Base-by-base conservation (phyloP, 2,329 filamentous ascomycete genomes). In the Penicillium sp. region DNA sequence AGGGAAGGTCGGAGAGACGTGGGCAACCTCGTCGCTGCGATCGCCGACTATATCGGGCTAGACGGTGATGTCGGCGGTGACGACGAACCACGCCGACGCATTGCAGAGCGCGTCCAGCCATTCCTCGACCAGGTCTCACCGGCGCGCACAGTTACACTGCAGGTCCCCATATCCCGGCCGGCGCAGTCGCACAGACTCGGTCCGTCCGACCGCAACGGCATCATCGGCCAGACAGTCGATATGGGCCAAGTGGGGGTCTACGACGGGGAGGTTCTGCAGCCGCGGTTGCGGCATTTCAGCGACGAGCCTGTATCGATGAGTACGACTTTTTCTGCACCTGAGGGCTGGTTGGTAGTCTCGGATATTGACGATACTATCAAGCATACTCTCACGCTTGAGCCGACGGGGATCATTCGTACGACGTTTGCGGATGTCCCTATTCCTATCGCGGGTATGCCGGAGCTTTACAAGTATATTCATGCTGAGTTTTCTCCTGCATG, bases 361-460 rank as follows among this genome's bases (percentile, higher is more conserved):
- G 93, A 97, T 66, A 84, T 97, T 62, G 94, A 97, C 69, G 93
- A 97, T 74, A 96, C 92, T 0, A 96, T 97, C 78, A 97, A 97
- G 75, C 78, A 92, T 62, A 97, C 93, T 0, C 81, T 89, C 71
- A 96, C 93, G 0, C 84, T 87, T 41, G 88, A 90, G 47, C 87
- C 91, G 0, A 81, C 88, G 8, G 90, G 91, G 3, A 93, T 97
- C 65, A 78, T 97, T 5, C 82, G 84, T 44, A 88, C 88, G 49
- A 97, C 93, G 0, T 97, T 97, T 67, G 84, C 89, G 44, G 88
- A 92, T 48, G 78, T 85, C 16, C 88, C 91, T 0, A 78, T 81
- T 14, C 85, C 90, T 0, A 85, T 93, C 14, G 67, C 80, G 0
- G 91, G 90, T 45, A 97, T 97, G 91, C 89, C 91, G 0, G 86